Base-by-base conservation (phyloP, 495 filamentous ascomycete genomes). In the Penicillium fimorum region DNA sequence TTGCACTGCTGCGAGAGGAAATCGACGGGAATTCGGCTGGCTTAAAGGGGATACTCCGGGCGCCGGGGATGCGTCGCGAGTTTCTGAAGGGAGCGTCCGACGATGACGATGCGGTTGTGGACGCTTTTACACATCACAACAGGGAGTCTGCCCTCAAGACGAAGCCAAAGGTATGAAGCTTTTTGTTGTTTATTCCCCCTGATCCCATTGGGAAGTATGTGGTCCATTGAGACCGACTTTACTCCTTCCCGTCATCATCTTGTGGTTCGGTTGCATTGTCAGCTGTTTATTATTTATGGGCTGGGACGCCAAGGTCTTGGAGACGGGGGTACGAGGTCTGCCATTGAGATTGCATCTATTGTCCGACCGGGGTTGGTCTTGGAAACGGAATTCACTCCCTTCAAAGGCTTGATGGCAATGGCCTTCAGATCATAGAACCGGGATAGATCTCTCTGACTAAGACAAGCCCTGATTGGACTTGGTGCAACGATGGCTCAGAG, bases 61-160 rank as follows among this genome's bases (percentile, higher is more conserved):
- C 82, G 50, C 67, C 76, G 22, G 68, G 60, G 0, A 76, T 96
- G 61, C 78, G 82, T 27, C 76, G 76, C 40, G 79, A 79, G 35
- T 89, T 93, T 66, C 76, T 94, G 27, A 78, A 79, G 1, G 78
- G 77, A 10, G 74, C 78, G 24, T 61, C 79, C 27, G 73, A 76
- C 13, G 76, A 86, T 47, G 79, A 85, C 55, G 77, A 82, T 54
- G 79, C 82, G 55, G 81, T 80, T 54, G 75, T 93, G 3, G 74
- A 80, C 43, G 88, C 87, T 3, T 94, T 94, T 71, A 77, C 82
- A 10, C 77, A 72, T 43, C 67, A 72, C 43, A 96, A 93, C 61
- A 70, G 76, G 56, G 84, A 86, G 59, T 86, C 81, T 52, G 88
- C 89, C 42, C 74, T 96, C 11, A 94, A 94, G 78, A 92, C 82